Base-by-base conservation (phyloP, 306 rosid species). In the Vicia faba region DNA sequence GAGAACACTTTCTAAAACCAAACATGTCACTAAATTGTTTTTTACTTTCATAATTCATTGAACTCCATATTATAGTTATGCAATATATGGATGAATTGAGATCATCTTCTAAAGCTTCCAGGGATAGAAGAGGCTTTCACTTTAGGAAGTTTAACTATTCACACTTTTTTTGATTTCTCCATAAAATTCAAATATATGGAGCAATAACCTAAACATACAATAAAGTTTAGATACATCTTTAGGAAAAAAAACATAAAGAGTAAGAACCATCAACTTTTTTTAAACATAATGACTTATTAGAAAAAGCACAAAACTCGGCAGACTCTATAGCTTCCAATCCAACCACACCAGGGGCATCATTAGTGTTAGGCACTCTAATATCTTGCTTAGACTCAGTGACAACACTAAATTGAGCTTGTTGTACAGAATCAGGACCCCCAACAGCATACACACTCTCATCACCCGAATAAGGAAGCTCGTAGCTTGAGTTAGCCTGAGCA, bases 401-500 rank as follows among this genome's bases (percentile, higher is more conserved):
- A 1, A 80, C 71, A 59, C 51, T 78, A 44, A 75, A 70, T 36
- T 86, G 85, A 3, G 88, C 77, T 68, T 80, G 89, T 69, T 75
- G 87, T 7, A 62, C 61, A 65, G 92, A 76, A 78, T 77, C 76
- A 8, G 84, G 85, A 75, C 83, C 90, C 31, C 69, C 82, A 5
- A 64, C 49, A 11, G 64, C 38, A 28, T 78, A 78, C 0, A 68
- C 64, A 75, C 55, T 79, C 29, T 79, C 88, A 11, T 84, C 93
- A 5, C 82, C 85, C 39, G 86, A 74, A 63, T 75, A 78, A 64
- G 70, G 79, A 41, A 23, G 58, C 9, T 16, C 82, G 18, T 72
- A 58, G 18, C 63, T 20, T 51, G 83, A 78, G 80, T 65, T 71
- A 15, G 51, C n/a, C n/a, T n/a, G n/a, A n/a, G n/a, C n/a, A n/a